phyloP scores from a whole-genome alignment of 495 filamentous ascomycete genomes.

The Opeltia flavorubescens region DNA sequence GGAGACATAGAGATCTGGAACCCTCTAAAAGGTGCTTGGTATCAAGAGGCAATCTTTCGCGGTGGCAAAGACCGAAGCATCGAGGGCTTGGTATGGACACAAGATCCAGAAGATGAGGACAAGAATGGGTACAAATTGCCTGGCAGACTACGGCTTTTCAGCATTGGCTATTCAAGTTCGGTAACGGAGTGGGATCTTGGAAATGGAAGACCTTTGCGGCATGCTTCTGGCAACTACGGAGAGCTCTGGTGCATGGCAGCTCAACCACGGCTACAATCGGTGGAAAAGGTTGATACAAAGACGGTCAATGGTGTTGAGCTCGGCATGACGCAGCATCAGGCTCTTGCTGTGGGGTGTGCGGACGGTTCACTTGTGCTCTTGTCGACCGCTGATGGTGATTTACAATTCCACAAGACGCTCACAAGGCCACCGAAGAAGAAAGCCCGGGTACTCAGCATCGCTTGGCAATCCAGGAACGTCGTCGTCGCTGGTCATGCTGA shows the following conservation, averaged over 20 bases:
- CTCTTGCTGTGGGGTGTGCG: constrained; percentile 77
- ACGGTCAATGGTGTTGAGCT: constrained; percentile 8
- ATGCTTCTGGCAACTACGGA: constrained; percentile 83
- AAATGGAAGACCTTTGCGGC: constrained; percentile 56
- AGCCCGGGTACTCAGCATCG: constrained; percentile 73
- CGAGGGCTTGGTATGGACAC: constrained; percentile 86
- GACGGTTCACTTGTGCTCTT: constrained; percentile 80
- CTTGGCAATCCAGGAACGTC: constrained; percentile 69
- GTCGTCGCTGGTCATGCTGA: constrained; percentile 86
- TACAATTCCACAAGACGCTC: constrained; percentile 57
- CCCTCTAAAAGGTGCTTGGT: constrained; percentile 70
- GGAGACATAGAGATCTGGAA: constrained; percentile 99
- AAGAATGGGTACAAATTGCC: constrained; percentile 42
- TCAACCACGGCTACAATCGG: constrained; percentile 44
- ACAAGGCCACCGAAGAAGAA: constrained; percentile 62
- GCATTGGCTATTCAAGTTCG: constrained; percentile 82
- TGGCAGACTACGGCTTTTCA: constrained; percentile 79
- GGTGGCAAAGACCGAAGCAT: constrained; percentile 80
- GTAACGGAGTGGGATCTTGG: constrained; percentile 92
- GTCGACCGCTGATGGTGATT: constrained; percentile 66
- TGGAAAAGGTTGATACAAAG: constrained; percentile 12
- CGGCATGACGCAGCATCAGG: constrained; percentile 42
- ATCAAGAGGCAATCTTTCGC: constrained; percentile 71
- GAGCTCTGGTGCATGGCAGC: constrained; percentile 92
- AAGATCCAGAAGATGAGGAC: constrained; percentile 56